Base-by-base conservation (phyloP, 2,329 filamentous ascomycete species). In the Nigrograna mackinnonii region DNA sequence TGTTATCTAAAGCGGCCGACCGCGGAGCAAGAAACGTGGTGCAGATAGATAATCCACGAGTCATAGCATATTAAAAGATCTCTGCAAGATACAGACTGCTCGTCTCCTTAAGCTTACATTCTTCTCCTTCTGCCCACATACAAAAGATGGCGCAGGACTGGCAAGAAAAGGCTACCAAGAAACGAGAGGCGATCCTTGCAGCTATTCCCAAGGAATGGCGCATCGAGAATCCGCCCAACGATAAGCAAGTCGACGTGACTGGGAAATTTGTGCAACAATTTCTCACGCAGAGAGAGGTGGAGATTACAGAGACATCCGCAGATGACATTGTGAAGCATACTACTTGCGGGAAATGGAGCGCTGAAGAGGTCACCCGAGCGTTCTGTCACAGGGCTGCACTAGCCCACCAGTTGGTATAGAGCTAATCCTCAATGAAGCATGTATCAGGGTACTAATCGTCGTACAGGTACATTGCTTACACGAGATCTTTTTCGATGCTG, bases 261-360 rank as follows among this genome's bases (percentile, higher is more conserved):
- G 55, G 78, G 5, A 44, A 67, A 12, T 84, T 79, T 49, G 76
- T 84, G 32, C 75, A 79, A 21, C 74, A 82, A 39, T 84, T 74
- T 47, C 68, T 85, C 1, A 71, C 66, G 5, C 43, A 72, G 16
- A 60, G 70, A 30, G 82, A 85, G 52, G 68, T 84, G 11, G 74
- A 79, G 31, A 84, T 85, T 43, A 86, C 83, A 0, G 79, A 84
- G 52, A 79, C 76, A 4, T 77, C 81, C 56, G 79, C 80, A 3
- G 73, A 78, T 5, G 77, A 72, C 0, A 82, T 85, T 42, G 75
- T 78, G 1, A 67, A 75, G 36, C 76, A 77, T 33, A 82, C 80
- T 1, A 74, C 72, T 0, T 66, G 69, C 2, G 81, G 81, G 2
- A 50, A 55, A 46, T 85, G 82, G 82, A 78, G 69, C 6, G 78